Evolutionary conservation across 352 stramenopile species (phyloP), one percentile per base, ranked within the genome.

Genomic region (Globisporangium alternatum): DNA sequence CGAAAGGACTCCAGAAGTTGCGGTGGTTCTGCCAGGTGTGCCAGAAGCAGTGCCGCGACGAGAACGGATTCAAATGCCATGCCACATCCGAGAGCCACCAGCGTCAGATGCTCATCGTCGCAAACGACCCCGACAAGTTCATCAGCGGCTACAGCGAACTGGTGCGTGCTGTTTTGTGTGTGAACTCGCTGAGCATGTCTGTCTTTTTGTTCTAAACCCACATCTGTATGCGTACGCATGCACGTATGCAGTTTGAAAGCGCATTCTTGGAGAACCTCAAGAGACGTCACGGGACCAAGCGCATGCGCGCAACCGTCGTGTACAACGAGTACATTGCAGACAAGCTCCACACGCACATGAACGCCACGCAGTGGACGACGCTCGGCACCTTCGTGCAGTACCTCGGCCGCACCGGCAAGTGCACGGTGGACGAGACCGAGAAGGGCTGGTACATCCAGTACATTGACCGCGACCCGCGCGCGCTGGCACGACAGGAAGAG

Each of bases 61-160:
- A 99, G 75, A 99, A 99, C 79, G 98, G 98, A 17, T 99, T 99
- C 83, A 99, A 99, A 83, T 99, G 97, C 70, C 98, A 99, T 81
- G 91, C 97, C 35, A 98, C 83, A 12, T 98, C 89, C 37, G 98
- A 99, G 70, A 94, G 90, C 7, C 98, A 99, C 81, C 83, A 99
- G 64, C 90, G 97, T 48, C 96, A 99, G 81, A 99, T 99, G 97
- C 86, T 98, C 65, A 92, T 99, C 56, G 98, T 99, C 60, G 90
- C 90, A 9, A 93, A 94, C 53, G 98, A 99, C 71, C 90, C 96
- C 2, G 71, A 95, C 69, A 95, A 96, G 64, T 97, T 99, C 60
- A 93, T 99, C 67, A 86, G 90, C 54, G 83, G 91, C 33, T 97
- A 96, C 78, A 94, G 83, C 68, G 81, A 94, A 70, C 69, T 85